These are phyloP conservation scores for Pseudogymnoascus sp. DNA, from an alignment of 2,329 filamentous ascomycete genomes.

Conservation along the genomic window DNA sequence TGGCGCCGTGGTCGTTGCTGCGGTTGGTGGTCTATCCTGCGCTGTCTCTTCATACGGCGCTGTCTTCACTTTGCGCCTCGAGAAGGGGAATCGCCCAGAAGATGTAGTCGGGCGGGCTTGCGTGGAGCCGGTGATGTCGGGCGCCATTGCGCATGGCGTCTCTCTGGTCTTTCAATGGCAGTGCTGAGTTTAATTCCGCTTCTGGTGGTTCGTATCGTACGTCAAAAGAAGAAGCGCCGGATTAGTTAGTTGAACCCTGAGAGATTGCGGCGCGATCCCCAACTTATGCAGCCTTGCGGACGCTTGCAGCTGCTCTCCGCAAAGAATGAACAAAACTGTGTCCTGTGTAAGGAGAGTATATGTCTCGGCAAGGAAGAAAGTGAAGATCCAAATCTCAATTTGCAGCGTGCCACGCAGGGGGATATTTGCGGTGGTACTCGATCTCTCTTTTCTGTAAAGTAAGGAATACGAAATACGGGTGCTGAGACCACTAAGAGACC, in stretches of 20 bases:
- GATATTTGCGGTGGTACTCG: neutral
- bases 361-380: neutral
- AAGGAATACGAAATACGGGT: conserved; percentile 2
- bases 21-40: conserved; percentile 48
- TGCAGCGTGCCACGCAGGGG: neutral
- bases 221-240: conserved; percentile 1
- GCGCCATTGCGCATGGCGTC: conserved; percentile 26
- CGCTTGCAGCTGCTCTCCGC: neutral
- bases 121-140: conserved; percentile 23
- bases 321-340: neutral
- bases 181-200: neutral
- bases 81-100: conserved; percentile 10
- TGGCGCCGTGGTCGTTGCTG: conserved; percentile 27
- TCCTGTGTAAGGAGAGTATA: neutral
- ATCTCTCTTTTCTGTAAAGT: neutral
- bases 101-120: neutral
- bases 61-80: conserved; percentile 33
- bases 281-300: neutral
- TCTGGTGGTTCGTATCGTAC: neutral
- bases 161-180: neutral
- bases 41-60: conserved; percentile 54
- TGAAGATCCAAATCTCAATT: neutral
- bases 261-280: neutral
- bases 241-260: neutral
- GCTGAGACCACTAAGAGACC: conserved; percentile 3